A percentile compares a stretch with the other conserved stretches of the same genome.
Conservation (phyloP, 2,329 filamentous ascomycete species). For the Alternaria solani region DNA sequence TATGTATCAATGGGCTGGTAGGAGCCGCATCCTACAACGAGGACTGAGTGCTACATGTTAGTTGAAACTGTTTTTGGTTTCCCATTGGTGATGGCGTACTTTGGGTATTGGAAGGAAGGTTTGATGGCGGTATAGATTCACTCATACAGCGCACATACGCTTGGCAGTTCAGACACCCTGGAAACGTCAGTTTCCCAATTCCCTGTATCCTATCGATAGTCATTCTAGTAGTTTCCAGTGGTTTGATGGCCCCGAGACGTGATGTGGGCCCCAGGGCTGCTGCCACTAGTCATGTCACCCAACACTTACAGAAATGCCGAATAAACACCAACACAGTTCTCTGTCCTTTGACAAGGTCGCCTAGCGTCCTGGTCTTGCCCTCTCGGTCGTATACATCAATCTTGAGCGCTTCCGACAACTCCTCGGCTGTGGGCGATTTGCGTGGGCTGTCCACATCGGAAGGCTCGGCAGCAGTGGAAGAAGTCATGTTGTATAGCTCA, state of each 20-base stretch:
- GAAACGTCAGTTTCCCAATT: neutral
- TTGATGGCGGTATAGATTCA: conserved; percentile 28
- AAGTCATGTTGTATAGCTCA: neutral
- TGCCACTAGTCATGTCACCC: neutral
- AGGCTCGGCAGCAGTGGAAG: neutral
- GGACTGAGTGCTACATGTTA: conserved; percentile 15
- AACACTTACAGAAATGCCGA: conserved; percentile 32
- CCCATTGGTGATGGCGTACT: conserved; percentile 16
- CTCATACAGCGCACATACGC: conserved; percentile 31
- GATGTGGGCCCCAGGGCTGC: neutral
- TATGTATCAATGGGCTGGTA: conserved; percentile 37
- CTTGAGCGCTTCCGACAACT: conserved; percentile 22
- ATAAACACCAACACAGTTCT: conserved; percentile 31
- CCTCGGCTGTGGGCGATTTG: conserved; percentile 11
- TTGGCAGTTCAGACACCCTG: conserved; percentile 40
- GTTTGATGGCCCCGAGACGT: neutral
- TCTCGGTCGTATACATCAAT: conserved; percentile 30
- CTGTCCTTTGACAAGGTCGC: conserved; percentile 25
- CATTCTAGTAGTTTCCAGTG: neutral
- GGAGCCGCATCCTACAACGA: conserved; percentile 33
- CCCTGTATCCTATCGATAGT: neutral
- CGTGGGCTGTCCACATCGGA: neutral
- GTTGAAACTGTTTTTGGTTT: neutral
- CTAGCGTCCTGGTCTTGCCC: conserved; percentile 22
- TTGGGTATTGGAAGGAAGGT: conserved; percentile 27